Percentiles rank a stretch among this genome's conserved stretches.
Conservation (phyloP, 2,329 filamentous ascomycete genomes). For the Leptodontidium sp. region DNA sequence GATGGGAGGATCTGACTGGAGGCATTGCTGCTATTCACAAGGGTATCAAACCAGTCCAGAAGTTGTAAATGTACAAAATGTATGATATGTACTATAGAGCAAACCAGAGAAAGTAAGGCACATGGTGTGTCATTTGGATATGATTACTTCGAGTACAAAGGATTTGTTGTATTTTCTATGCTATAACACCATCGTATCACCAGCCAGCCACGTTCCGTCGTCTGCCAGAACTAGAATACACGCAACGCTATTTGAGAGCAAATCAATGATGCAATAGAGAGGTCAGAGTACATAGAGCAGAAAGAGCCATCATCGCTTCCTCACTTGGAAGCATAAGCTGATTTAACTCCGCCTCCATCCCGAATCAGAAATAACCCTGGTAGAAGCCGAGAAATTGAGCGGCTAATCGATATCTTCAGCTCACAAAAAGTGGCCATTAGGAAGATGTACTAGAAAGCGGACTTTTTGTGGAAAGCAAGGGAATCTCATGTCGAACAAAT, state of each 20-base stretch:
- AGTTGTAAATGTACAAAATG: slow-evolving; percentile 28
- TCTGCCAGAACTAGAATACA: slow-evolving; percentile 47
- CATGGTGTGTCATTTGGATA: background rate
- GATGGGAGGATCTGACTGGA: slow-evolving; percentile 89
- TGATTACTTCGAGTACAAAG: slow-evolving; percentile 35
- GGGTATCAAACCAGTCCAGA: slow-evolving; percentile 78
- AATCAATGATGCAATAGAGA: slow-evolving; percentile 43
- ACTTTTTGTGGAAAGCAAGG: slow-evolving; percentile 44
- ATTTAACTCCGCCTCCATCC: slow-evolving; percentile 46
- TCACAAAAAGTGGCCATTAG: slow-evolving; percentile 44
- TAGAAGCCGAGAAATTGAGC: slow-evolving; percentile 40
- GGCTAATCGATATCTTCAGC: slow-evolving; percentile 41
- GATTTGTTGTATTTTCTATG: slow-evolving; percentile 46
- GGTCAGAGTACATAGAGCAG: slow-evolving; percentile 47
- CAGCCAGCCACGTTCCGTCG: slow-evolving; percentile 41
- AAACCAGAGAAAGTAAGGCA: background rate
- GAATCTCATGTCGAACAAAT: slow-evolving; percentile 36
- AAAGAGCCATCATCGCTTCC: slow-evolving; percentile 47
- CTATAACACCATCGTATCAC: slow-evolving; percentile 34
- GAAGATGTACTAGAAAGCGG: slow-evolving; percentile 44
- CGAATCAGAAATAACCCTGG: slow-evolving; percentile 43
- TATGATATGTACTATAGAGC: slow-evolving; percentile 27
- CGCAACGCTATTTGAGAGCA: slow-evolving; percentile 46
- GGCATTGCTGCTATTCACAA: slow-evolving; percentile 97
- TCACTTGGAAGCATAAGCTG: slow-evolving; percentile 47